Base-by-base conservation (phyloP, 2,329 filamentous ascomycete genomes). In the Microascus cirrosus region DNA sequence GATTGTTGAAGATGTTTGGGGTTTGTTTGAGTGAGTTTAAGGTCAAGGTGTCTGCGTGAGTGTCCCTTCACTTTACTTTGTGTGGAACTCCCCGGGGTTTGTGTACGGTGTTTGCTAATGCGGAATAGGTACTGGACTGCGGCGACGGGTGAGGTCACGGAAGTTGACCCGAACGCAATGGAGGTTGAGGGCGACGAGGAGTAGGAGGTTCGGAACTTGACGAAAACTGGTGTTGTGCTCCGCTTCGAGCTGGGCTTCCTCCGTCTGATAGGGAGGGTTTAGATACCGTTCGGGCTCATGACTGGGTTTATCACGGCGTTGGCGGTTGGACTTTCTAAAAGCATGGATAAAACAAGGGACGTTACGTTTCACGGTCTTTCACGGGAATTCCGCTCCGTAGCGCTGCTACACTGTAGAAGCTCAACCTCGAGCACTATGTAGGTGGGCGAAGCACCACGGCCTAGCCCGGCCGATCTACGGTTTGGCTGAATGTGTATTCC, bases 1-100 rank as follows among this genome's bases (percentile, higher is more conserved):
- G 91, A 62, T 75, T 99, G 68, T 73, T 99, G 72, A 97, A 97
- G 82, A 79, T 96, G 66, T 97, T 99, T 74, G 87, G 90, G 57
- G 83, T 96, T 59, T 90, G 89, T 62, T 83, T 94, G 73, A 89
- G 90, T 59, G 91, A 97, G 75, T 99, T 99, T 76, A 86, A 80
- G 70, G 85, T 99, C 59, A 80, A 84, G 66, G 75, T 95, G 63
- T 75, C 88, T 71, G 92, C 91, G 68, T 87, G 80, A 71, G 18
- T n/a, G 8, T 8, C 8, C 28, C 28, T 8, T 32, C 28, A 4
- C 28, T 32, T 32, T 32, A 4, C 28, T 32, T 32, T 8, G 28
- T n/a, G 18, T 5, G 18, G 20, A 18, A n/a, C 12, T 55, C 13
- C 24, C 5, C n/a, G 34, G 11, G 13, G 34, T 32, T 24, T n/a